A percentile compares a stretch with the other conserved stretches of the same genome.
These are phyloP conservation scores for Aureobasidium pullulans DNA, from an alignment of 2,329 filamentous ascomycete genomes.

Conservation along the genomic window DNA sequence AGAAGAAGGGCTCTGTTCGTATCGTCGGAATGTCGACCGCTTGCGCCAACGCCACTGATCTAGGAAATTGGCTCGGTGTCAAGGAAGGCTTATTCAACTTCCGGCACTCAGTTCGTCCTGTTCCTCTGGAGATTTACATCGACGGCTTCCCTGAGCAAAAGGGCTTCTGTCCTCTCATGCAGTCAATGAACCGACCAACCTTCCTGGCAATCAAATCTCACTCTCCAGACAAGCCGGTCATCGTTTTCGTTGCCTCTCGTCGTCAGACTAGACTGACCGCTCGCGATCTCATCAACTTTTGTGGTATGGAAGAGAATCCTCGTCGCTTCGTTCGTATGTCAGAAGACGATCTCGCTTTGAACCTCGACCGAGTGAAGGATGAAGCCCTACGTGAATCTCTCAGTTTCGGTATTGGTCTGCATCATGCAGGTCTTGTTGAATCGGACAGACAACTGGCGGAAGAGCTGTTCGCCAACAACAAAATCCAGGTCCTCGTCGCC, in stretches of 20 bases:
- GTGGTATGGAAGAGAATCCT: constrained; percentile 97
- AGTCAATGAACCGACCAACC: constrained; percentile 96
- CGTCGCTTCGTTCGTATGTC: constrained; percentile 88
- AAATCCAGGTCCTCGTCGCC: constrained; percentile 92
- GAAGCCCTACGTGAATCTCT: constrained; percentile 88
- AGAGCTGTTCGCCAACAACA: constrained; percentile 93
- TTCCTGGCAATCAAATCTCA: constrained; percentile 96
- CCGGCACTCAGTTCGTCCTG: constrained; percentile 89
- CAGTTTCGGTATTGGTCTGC: constrained; percentile 92
- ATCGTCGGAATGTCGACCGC: constrained; percentile 98
- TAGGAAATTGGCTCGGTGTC: constrained; percentile 94
- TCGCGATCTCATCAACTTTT: constrained; percentile 93
- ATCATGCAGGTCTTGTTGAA: constrained; percentile 94
- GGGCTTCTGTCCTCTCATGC: constrained; percentile 96
- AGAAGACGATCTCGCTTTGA: constrained; percentile 84
- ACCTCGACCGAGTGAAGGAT: constrained; percentile 86
- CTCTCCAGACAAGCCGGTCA: constrained; percentile 92
- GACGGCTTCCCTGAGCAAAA: constrained; percentile 93
- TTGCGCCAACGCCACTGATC: constrained; percentile 87
- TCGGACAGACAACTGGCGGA: constrained; percentile 86
- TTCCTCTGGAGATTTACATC: constrained; percentile 92
- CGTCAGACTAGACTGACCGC: constrained; percentile 91
- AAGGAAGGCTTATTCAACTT: constrained; percentile 96
- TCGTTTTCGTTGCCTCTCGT: constrained; percentile 94
- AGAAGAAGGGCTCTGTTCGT: constrained; percentile 81